phyloP scores from a whole-genome alignment of 2,329 filamentous ascomycete species.

The Exserohilum turcica region DNA sequence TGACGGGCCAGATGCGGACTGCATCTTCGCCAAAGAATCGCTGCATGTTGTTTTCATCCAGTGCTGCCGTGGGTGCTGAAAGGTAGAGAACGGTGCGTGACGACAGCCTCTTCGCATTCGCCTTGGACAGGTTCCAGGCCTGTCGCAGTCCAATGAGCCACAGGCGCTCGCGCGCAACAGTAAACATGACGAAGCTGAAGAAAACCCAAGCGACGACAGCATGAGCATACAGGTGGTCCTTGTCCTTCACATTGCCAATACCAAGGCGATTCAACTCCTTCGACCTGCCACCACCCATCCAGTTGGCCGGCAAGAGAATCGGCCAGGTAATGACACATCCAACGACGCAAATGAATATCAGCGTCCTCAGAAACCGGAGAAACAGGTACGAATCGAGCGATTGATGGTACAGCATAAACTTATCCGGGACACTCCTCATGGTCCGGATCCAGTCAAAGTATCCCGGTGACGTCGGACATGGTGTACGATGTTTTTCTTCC shows the following conservation, averaged over 20 bases:
- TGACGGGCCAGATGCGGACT: conserved; percentile 81
- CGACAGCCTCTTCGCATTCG: conserved; percentile 83
- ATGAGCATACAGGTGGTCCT: conserved; percentile 75
- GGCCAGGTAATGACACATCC: conserved; percentile 87
- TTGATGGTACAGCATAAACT: conserved; percentile 84
- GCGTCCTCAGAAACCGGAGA: conserved; percentile 82
- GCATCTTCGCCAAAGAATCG: conserved; percentile 82
- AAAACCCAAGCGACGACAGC: conserved; percentile 81
- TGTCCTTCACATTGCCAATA: conserved; percentile 74
- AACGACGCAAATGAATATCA: conserved; percentile 78
- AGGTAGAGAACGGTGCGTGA: conserved; percentile 90
- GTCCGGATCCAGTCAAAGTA: conserved; percentile 52
- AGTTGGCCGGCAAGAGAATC: conserved; percentile 85
- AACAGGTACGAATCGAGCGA: conserved; percentile 92
- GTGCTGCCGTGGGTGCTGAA: conserved; percentile 77
- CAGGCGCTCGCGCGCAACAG: conserved; percentile 84
- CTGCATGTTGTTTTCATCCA: conserved; percentile 76
- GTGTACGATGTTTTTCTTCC: conserved; percentile 50
- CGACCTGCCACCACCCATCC: conserved; percentile 72
- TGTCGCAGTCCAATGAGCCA: conserved; percentile 93
- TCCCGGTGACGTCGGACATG: conserved; percentile 36
- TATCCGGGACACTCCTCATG: conserved; percentile 66
- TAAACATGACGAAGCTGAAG: conserved; percentile 84
- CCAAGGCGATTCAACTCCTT: conserved; percentile 76
- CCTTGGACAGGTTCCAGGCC: conserved; percentile 84